Conservation (phyloP, 495 filamentous ascomycete genomes). For the Neurospora sp. region DNA sequence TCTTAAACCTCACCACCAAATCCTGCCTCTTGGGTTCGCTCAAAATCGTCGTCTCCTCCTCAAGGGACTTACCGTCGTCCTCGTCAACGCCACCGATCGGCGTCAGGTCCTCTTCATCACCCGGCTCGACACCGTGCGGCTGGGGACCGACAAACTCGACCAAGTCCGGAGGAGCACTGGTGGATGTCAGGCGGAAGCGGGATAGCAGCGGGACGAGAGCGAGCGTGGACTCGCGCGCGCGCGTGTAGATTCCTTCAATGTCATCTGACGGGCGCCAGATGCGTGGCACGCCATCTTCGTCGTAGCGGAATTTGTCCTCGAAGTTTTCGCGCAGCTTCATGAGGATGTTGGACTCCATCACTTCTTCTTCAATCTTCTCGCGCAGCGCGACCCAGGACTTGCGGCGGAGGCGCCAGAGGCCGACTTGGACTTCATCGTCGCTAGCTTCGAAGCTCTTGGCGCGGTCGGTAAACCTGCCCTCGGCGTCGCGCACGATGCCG, state of each 20-base stretch:
- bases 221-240: constrained; percentile 81
- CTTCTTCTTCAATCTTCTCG: constrained; percentile 90
- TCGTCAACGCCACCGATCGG: constrained; percentile 88
- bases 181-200: constrained; percentile 63
- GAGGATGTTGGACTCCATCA: constrained; percentile 92
- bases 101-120: constrained; percentile 78
- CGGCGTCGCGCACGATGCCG: constrained; percentile 75
- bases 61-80: constrained; percentile 82
- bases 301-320: constrained; percentile 97
- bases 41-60: constrained; percentile 92
- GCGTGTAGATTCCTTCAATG: constrained; percentile 89
- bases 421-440: constrained; percentile 83
- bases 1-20: constrained; percentile 90
- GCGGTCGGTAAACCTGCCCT: constrained; percentile 72
- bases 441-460: constrained; percentile 89
- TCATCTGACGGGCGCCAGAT: constrained; percentile 97
- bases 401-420: constrained; percentile 80
- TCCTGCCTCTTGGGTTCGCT: constrained; percentile 81
- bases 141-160: constrained; percentile 70
- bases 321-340: constrained; percentile 97
- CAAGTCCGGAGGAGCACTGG: constrained; percentile 65
- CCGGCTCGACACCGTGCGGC: constrained; percentile 63
- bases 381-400: constrained; percentile 90
- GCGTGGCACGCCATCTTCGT: constrained; percentile 84
- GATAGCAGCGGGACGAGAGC: constrained; percentile 82